Base-by-base conservation (phyloP, 2,329 filamentous ascomycete genomes). In the Pezicula rhizophila region DNA sequence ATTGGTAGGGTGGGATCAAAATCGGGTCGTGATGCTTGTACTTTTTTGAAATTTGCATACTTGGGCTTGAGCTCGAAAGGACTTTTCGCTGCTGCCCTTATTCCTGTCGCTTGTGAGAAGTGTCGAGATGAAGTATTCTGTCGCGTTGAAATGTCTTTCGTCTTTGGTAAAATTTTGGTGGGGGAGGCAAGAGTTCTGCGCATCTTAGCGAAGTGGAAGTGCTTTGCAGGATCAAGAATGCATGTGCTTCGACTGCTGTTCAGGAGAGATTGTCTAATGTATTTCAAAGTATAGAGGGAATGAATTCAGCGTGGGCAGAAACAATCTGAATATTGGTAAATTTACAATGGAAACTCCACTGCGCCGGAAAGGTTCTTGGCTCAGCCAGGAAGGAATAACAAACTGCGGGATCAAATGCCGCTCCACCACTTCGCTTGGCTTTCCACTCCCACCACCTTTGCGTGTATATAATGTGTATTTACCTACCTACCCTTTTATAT, bases 21-120 rank as follows among this genome's bases (percentile, higher is more conserved):
- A 26, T 66, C 59, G 3, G 71, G 71, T 4, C 75, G 68, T 3
- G 67, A 68, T 42, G 68, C 68, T 66, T 78, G 73, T 39, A 77
- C 73, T 39, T 64, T 64, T 60, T 76, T 75, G 66, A 78, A 79
- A 60, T 78, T 71, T 15, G 69, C 69, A 28, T 47, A 42, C 15
- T 44, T 44, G 8, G 39, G 39, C 14, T 42, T 42, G 20, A 42
- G 39, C 8, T 20, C 11, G 14, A 42, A 42, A 12, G 39, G 39
- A n/a, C 20, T 42, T 25, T 42, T 18, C 2, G 39, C 15, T 8
- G 14, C 11, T 23, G 23, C 23, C 35, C 17, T 17, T 7, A 6
- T 12, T 7, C 35, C 14, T 15, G 35, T n/a, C 18, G 35, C 14
- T 38, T 38, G 35, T 38, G 35, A 38, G 14, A 38, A 18, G 17